A percentile compares a stretch with the other conserved stretches of the same genome.
These are phyloP conservation scores for Ogataea philodendri DNA, from an alignment of 805 yeast species.

Conservation along the genomic window DNA sequence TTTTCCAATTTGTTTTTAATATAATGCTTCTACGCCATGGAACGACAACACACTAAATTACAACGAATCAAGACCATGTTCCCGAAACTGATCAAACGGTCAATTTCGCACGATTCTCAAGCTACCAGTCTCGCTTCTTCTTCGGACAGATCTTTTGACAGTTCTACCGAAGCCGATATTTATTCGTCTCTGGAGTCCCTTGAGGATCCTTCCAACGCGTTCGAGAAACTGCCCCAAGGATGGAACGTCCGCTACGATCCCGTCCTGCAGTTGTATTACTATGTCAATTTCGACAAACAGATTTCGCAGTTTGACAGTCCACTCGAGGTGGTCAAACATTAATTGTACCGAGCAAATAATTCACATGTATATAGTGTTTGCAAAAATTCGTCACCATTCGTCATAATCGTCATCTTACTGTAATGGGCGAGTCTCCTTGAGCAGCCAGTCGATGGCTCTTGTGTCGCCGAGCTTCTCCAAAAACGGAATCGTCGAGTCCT, in stretches of 20 bases:
- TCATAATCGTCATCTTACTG: constrained; percentile 1
- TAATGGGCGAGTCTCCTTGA: constrained; percentile 51
- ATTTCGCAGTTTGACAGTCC: constrained; percentile 45
- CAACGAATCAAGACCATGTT: constrained; percentile 1
- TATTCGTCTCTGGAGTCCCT: constrained; percentile 1
- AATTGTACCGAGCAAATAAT: too few species aligned
- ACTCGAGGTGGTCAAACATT: constrained; percentile 36
- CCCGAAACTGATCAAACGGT: constrained; percentile 2
- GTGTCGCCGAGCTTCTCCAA: constrained; percentile 54
- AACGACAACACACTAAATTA: neutral
- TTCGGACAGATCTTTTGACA: constrained; percentile 1
- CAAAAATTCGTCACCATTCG: neutral
- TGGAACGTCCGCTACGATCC: constrained; percentile 41
- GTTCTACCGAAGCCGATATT: neutral
- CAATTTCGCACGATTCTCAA: neutral
- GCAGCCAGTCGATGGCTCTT: constrained; percentile 68
- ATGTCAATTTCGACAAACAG: constrained; percentile 36
- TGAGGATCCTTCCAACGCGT: constrained; percentile 5
- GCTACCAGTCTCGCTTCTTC: neutral
- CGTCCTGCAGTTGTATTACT: constrained; percentile 40
- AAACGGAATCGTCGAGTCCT: constrained; percentile 48
- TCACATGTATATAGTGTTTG: neutral
- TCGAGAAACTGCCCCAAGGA: constrained; percentile 26
- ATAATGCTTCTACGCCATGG: too few species aligned
- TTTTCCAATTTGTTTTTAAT: too few species aligned